Evolutionary conservation across 2,329 filamentous ascomycete species (phyloP).

Genomic region (Amauroascus niger): DNA sequence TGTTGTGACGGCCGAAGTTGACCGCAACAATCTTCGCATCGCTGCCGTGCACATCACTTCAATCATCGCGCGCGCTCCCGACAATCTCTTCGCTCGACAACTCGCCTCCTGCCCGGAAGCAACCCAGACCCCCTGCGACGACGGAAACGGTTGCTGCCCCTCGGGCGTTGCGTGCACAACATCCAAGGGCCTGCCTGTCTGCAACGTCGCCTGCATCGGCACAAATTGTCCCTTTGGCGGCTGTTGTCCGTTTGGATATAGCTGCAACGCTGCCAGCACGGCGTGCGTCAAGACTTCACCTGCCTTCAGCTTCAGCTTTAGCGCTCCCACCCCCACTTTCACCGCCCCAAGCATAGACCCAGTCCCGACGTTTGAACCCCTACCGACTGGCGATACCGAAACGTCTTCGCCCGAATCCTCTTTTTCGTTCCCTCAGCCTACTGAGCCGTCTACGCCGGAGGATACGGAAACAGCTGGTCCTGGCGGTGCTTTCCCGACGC

Average conservation of each 20-base stretch:
- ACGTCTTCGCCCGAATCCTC: background rate
- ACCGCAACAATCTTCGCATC: background rate
- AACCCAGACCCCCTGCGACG: slow-evolving; percentile 2
- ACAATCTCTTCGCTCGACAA: slow-evolving; percentile 7
- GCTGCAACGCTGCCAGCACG: background rate
- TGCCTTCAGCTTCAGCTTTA: no score
- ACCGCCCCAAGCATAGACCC: background rate
- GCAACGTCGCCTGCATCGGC: slow-evolving; percentile 1
- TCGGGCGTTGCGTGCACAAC: background rate
- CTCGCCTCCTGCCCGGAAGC: slow-evolving; percentile 1
- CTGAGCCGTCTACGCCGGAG: background rate
- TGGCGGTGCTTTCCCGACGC: background rate
- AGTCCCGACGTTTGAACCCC: background rate
- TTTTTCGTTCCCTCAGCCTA: background rate
- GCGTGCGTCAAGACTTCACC: background rate
- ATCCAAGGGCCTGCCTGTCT: background rate
- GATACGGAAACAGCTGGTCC: background rate
- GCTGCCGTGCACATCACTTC: slow-evolving; percentile 6
- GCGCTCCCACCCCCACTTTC: background rate
- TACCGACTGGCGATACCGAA: background rate
- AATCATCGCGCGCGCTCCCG: slow-evolving; percentile 1
- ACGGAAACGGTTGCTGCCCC: slow-evolving; percentile 7
- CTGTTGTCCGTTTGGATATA: slow-evolving; percentile 6
- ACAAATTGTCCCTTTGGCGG: slow-evolving; percentile 4
- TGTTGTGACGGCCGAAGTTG: background rate